Percentiles rank a stretch among this genome's conserved stretches.
These are phyloP conservation scores for Diaporthe ilicicola DNA, from an alignment of 2,329 filamentous ascomycete genomes.

Conservation along the genomic window DNA sequence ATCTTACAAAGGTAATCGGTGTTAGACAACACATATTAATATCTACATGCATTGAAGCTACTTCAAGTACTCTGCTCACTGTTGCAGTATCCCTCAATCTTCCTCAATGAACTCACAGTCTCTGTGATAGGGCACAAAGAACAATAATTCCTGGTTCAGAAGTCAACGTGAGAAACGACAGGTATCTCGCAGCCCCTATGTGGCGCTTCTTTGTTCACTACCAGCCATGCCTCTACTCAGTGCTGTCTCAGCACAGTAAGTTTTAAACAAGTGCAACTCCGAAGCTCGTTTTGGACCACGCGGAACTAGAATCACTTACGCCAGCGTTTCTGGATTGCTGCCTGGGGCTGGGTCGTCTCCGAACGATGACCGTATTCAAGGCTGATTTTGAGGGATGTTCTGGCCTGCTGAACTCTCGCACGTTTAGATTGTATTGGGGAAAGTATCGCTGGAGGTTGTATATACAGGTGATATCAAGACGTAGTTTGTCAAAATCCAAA, in stretches of 20 bases:
- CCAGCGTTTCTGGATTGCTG: background rate
- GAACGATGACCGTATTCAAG: background rate
- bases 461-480: background rate
- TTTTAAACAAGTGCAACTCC: background rate
- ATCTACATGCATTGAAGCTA: background rate
- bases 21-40: background rate
- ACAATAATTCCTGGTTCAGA: background rate
- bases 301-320: fast-evolving
- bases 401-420: background rate
- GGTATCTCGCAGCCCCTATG: background rate
- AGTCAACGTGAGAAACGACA: background rate
- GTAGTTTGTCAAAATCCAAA: background rate
- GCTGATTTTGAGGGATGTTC: background rate
- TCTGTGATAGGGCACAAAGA: background rate
- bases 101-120: background rate
- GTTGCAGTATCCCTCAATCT: background rate
- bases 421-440: background rate
- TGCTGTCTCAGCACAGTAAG: background rate
- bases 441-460: background rate
- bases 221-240: background rate
- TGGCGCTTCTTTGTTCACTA: background rate
- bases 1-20: background rate
- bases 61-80: background rate
- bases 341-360: background rate
- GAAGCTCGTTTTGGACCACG: background rate